Base-by-base conservation (phyloP, 2,329 filamentous ascomycete genomes). In the Hymenoscyphus infarciens region DNA sequence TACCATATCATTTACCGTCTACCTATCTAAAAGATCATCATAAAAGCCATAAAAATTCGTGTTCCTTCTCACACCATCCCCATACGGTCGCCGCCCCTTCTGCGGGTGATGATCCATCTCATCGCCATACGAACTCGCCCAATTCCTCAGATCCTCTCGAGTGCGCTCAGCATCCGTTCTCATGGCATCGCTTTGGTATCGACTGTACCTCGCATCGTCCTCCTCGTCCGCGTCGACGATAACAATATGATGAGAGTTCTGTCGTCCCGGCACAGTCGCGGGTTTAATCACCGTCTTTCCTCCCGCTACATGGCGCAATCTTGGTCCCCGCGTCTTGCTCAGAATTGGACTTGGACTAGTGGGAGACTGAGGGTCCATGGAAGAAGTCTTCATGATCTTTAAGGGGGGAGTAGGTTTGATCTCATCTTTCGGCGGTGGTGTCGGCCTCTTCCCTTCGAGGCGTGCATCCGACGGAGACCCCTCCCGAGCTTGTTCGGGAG, bases 341-440 rank as follows among this genome's bases (percentile, higher is more conserved):
- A 25, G 3, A 4, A 22, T 52, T 11, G 22, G 11, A 25, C 19
- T 25, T 49, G n/a, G 19, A 49, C 45, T 49, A 13, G 45, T 52
- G 39, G 8, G 16, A 3, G 45, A 25, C 2, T 25, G 8, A 49
- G n/a, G 5, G 10, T 19, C 19, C 10, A 5, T 25, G 1, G 45
- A 52, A 25, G 45, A 22, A 5, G 19, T 52, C n/a, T 52, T 52
- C 6, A 52, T 5, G 19, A 52, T 5, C 19, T 33, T 55, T 15
- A 33, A 55, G 19, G 53, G 53, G 7, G 15, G 22, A 1, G n/a
- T 22, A 1, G 53, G 25, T n/a, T 29, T 55, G 7, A 55, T 27
- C 39, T 29, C 22, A 38, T 65, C 62, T 27, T 67, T 65, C 22
- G 64, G 49, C 4, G 66, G 63, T 7, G 65, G 63, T 1, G 56